Evolutionary conservation across 2,329 filamentous ascomycete genomes (phyloP), one percentile per base, ranked within the genome.

Genomic region (Ophiostoma sp.): DNA sequence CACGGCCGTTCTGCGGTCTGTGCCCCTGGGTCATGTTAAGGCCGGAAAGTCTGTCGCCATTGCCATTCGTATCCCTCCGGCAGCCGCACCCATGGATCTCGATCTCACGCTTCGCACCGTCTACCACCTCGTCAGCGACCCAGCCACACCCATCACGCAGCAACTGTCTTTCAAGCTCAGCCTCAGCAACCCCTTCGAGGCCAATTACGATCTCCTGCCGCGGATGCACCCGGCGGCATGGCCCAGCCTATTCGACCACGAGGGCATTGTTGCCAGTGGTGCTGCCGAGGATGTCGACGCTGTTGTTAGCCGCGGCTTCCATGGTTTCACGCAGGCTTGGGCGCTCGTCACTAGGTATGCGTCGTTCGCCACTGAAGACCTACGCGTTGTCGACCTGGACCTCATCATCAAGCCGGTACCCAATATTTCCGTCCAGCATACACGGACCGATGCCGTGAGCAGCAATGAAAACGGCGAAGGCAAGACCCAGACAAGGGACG

Each of bases 151-250:
- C 1, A 92, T 98, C 52, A 89, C 91, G 50, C 95, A 97, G 81
- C 89, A 87, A 1, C 83, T 92, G 28, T 86, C 89, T 0, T 87
- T 92, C 52, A 90, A 91, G 71, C 81, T 98, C 5, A 88, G 90
- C 50, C 87, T 98, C 72, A 89, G 93, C 71, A 91, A 90, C 69
- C 94, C 95, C 0, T 98, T 99, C 78, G 94, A 97, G 82, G 93
- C 94, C 19, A 96, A 93, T 78, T 98, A 97, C 80, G 93, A 97
- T 75, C 89, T 98, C 75, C 87, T 91, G 15, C 94, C 96, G 12
- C 88, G 92, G 11, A 85, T 97, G 3, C 92, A 98, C 80, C 82
- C 87, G 0, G 91, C 92, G 68, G 86, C 89, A 2, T 99, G 96
- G 95, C 95, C 96, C 0, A 94, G 91, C 80, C 90, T 97, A 78